phyloP scores from a whole-genome alignment of 768 basidiomycete species.

The Mycena crocata region DNA sequence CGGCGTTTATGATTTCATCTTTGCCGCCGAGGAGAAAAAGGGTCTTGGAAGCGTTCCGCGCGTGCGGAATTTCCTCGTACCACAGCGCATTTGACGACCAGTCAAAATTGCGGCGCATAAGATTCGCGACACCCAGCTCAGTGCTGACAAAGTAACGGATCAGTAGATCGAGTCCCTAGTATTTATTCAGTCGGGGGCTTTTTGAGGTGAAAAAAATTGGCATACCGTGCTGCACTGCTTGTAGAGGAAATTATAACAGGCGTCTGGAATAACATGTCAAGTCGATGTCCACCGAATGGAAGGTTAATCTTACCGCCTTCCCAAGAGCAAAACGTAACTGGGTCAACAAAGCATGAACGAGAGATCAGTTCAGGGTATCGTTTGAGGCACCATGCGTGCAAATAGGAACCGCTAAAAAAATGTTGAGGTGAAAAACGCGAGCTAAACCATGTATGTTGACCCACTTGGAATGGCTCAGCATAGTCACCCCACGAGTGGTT shows the following conservation, averaged over 20 bases:
- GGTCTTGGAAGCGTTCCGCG: conserved; percentile 71
- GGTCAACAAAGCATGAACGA: conserved; percentile 92
- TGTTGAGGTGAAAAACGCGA: conserved; percentile 10
- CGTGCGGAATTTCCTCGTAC: conserved; percentile 90
- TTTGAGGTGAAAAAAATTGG: conserved; percentile 21
- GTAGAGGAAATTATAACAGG: conserved; percentile 94
- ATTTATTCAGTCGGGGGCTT: background rate
- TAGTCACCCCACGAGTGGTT: conserved; percentile 67
- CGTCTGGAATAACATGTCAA: conserved; percentile 61
- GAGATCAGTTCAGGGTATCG: conserved; percentile 72
- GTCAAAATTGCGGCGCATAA: conserved; percentile 85
- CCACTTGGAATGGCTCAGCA: conserved; percentile 92
- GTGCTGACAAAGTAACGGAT: conserved; percentile 90
- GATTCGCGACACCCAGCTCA: conserved; percentile 89
- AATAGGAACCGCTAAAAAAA: conserved; percentile 77
- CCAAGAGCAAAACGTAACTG: conserved; percentile 92
- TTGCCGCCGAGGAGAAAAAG: conserved; percentile 85
- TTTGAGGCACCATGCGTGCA: conserved; percentile 93
- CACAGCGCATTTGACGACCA: conserved; percentile 92
- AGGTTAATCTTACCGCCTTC: conserved; percentile 79
- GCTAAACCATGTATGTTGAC: conserved; percentile 35
- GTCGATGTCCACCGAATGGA: background rate
- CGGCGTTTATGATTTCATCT: conserved; percentile 82
- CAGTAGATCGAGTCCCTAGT: conserved; percentile 79
- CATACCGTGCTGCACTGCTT: conserved; percentile 71